Percentiles rank a stretch among this genome's conserved stretches.
Conservation (phyloP, 495 filamentous ascomycete genomes). For the Podospora comata region DNA sequence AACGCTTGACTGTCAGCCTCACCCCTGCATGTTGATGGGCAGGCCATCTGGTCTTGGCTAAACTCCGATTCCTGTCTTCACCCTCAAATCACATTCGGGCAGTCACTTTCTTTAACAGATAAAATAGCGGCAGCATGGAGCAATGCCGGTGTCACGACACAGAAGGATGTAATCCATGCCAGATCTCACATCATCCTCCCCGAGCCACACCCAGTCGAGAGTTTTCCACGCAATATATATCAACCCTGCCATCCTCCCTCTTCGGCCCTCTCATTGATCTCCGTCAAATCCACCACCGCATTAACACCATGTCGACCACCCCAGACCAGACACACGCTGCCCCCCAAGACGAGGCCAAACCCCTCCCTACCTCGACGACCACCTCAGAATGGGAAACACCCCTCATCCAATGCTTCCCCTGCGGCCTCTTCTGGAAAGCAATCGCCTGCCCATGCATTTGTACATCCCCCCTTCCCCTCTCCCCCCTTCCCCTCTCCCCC, state of each 20-base stretch:
- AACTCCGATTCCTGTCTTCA: background rate
- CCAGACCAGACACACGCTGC: background rate
- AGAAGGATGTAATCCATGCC: too few relatives aligned
- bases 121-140: too few relatives aligned
- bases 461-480: background rate
- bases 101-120: too few relatives aligned
- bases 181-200: too few relatives aligned
- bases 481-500: background rate
- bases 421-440: background rate
- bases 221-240: too few relatives aligned
- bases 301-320: background rate
- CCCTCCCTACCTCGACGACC: background rate
- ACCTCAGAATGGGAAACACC: background rate
- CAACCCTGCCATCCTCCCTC: background rate
- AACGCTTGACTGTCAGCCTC: conserved; percentile 6
- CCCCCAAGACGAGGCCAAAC: background rate
- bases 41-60: background rate
- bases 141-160: too few relatives aligned
- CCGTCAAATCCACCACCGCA: too few relatives aligned
- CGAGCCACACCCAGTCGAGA: too few relatives aligned
- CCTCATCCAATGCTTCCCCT: background rate
- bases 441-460: background rate
- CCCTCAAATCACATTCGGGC: background rate
- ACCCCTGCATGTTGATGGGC: background rate
- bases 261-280: too few relatives aligned